Conservation (phyloP, 2,329 filamentous ascomycete species). For the Aureobasidium vineae region DNA sequence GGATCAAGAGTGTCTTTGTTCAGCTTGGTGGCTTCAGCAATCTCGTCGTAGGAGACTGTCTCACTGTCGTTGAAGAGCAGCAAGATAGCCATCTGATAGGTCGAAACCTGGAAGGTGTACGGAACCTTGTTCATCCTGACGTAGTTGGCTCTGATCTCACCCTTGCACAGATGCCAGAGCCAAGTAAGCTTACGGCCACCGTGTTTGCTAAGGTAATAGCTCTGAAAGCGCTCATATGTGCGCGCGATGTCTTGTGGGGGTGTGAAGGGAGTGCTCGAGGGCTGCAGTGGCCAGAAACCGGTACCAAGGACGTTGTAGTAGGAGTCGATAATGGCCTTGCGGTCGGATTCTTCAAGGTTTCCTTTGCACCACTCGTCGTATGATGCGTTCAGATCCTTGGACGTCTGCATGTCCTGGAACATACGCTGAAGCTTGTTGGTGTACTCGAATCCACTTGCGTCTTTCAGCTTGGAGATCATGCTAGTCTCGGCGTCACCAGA, state of each 20-base stretch:
- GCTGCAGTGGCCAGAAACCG: slow-evolving; percentile 91
- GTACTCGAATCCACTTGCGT: slow-evolving; percentile 97
- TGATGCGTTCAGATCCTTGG: slow-evolving; percentile 88
- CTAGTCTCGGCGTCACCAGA: slow-evolving; percentile 97
- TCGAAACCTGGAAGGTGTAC: slow-evolving; percentile 95
- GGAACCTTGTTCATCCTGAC: slow-evolving; percentile 83
- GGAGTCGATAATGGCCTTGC: slow-evolving; percentile 73
- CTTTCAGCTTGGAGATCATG: slow-evolving; percentile 99
- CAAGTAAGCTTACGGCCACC: slow-evolving; percentile 94
- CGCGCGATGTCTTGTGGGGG: slow-evolving; percentile 80
- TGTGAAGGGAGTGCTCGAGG: slow-evolving; percentile 83
- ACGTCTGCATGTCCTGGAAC: slow-evolving; percentile 99
- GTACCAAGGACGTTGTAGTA: slow-evolving; percentile 92
- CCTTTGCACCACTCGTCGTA: slow-evolving; percentile 76
- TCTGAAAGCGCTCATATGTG: slow-evolving; percentile 84
- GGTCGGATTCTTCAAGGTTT: slow-evolving; percentile 62
- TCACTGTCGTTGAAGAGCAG: slow-evolving; percentile 93
- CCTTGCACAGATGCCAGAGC: slow-evolving; percentile 98
- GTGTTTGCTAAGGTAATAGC: slow-evolving; percentile 95
- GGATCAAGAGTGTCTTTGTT: slow-evolving; percentile 81
- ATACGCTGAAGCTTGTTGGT: slow-evolving; percentile 99
- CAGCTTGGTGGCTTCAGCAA: slow-evolving; percentile 75
- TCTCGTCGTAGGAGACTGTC: slow-evolving; percentile 81
- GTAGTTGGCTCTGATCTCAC: slow-evolving; percentile 92
- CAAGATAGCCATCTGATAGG: slow-evolving; percentile 96